These are phyloP conservation scores for Solanum microdontum DNA, from an alignment of 257 asterid species.

Conservation along the genomic window DNA sequence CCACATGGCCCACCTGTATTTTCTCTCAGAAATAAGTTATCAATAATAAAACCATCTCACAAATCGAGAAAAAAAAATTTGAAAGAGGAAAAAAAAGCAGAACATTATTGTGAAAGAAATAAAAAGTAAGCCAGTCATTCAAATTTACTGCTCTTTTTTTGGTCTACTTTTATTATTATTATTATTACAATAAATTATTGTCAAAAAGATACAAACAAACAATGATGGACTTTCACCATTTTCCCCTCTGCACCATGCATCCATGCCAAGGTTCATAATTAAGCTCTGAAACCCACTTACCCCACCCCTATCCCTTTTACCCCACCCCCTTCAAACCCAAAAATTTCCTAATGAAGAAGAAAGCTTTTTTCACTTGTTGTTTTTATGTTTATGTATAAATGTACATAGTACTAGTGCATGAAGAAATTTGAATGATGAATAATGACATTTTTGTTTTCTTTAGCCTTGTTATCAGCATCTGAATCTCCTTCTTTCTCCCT, in stretches of 20 bases:
- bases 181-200: background rate
- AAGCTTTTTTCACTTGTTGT: background rate
- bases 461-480: background rate
- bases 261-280: constrained; percentile 1
- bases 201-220: background rate
- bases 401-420: background rate
- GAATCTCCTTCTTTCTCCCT: background rate
- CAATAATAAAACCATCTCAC: constrained; percentile 2
- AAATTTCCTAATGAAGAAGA: background rate
- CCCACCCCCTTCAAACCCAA: background rate
- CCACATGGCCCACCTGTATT: background rate
- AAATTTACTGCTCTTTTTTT: background rate
- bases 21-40: background rate
- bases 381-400: background rate
- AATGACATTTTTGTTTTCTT: background rate
- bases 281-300: background rate
- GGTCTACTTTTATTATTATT: background rate
- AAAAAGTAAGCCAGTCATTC: background rate
- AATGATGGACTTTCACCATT: background rate
- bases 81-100: background rate
- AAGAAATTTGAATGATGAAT: background rate
- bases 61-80: background rate
- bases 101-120: constrained; percentile 1
- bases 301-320: background rate
- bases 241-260: constrained; percentile 2